A percentile compares a stretch with the other conserved stretches of the same genome.
These are phyloP conservation scores for Hymenoscyphus scutula DNA, from an alignment of 2,329 filamentous ascomycete species.

Conservation along the genomic window DNA sequence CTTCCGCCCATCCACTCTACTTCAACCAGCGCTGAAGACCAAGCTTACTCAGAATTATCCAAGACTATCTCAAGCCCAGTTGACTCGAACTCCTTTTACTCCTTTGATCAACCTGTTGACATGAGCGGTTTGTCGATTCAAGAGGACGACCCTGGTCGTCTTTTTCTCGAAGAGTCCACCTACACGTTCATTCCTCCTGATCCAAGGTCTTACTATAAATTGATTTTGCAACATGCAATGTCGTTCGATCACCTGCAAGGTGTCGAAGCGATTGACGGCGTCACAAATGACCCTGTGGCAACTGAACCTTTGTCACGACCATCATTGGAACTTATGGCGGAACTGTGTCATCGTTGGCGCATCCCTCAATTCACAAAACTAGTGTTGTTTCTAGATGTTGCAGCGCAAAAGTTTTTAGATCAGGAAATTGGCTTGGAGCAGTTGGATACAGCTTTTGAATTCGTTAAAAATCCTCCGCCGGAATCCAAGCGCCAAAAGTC, in stretches of 20 bases:
- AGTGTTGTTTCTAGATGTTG: constrained; percentile 79
- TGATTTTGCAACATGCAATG: constrained; percentile 75
- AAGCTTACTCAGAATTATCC: constrained; percentile 52
- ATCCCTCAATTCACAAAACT: constrained; percentile 79
- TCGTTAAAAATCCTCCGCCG: constrained; percentile 69
- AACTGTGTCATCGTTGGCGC: constrained; percentile 85
- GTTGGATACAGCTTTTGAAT: constrained; percentile 78
- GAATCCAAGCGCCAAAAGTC: constrained; percentile 52
- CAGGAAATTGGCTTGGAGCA: constrained; percentile 79
- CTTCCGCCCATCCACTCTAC: constrained; percentile 57
- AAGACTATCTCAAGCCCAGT: constrained; percentile 50
- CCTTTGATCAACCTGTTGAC: constrained; percentile 40
- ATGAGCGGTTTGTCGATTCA: constrained; percentile 34
- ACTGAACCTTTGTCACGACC: constrained; percentile 64
- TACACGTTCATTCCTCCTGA: constrained; percentile 92
- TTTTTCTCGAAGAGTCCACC: constrained; percentile 56
- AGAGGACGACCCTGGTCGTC: constrained; percentile 29
- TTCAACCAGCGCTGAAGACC: constrained; percentile 37
- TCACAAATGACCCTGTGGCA: constrained; percentile 30
- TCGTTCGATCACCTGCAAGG: constrained; percentile 59
- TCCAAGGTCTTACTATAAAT: constrained; percentile 77
- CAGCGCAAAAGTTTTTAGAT: constrained; percentile 80
- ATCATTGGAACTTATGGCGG: constrained; percentile 78
- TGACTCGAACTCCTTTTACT: constrained; percentile 38
- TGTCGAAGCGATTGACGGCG: constrained; percentile 45